Base-by-base conservation (phyloP, 208 protist genomes). In the Acanthamoeba castellanii region DNA sequence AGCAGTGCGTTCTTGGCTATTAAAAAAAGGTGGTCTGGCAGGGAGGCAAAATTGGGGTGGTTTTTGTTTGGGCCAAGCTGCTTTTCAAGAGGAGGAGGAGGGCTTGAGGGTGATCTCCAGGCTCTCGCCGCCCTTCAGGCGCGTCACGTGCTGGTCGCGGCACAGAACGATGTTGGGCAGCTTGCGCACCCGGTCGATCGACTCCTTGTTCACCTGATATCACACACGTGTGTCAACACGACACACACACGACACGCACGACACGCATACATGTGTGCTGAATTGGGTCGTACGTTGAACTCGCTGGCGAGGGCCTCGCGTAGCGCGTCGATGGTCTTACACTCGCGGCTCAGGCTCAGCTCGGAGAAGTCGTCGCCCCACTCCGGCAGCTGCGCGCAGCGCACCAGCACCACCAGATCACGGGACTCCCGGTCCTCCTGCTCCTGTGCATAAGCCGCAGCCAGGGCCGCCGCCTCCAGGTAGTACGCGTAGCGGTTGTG, bases 131-230 rank as follows among this genome's bases (percentile, higher is more conserved):
- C 74, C 74, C 25, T 37, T n/a, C 8, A 84, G 74, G 27, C 74
- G 37, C 18, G 22, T 22, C 32, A 90, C 84, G 47, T 90, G 84
- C 42, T 90, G 42, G 84, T 90, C 84, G 27, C 84, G n/a, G 84
- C 84, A 90, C 52, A 90, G 30, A 25, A 90, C 34, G 55, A 90
- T 90, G 27, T 90, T 66, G 42, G 84, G 84, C 55, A 90, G 84
- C 84, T 90, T 90, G 13, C 84, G 37, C n/a, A 90, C 32, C 84
- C 84, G 22, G 32, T 68, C 22, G 34, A 90, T 90, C 3, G 50
- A 50, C 52, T 66, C 84, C 55, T 55, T 45, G 37, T 1, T 8
- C 57, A 64, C 57, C 57, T 64, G 57, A 27, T 14, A 47, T 0
- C 57, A 25, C 22, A 7, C 11, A 61, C 55, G 6, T 2, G 16